Percentiles rank a stretch among this genome's conserved stretches.
These are phyloP conservation scores for Vaccinium darrowii DNA, from an alignment of 148 eudicot species.

Conservation along the genomic window DNA sequence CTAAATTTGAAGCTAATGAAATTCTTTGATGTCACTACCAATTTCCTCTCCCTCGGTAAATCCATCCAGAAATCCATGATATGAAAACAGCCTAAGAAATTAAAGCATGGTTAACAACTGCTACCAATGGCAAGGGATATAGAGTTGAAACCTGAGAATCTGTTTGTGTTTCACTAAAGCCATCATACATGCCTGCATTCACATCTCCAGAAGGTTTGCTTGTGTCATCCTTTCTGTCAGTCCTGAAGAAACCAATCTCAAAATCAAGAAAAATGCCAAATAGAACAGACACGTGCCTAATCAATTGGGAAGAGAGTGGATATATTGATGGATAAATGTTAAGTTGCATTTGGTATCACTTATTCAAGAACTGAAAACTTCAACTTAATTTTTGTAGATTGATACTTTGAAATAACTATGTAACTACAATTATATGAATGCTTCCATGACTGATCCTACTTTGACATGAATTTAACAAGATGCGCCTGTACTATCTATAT, in stretches of 20 bases:
- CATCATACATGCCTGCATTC: slow-evolving; percentile 49
- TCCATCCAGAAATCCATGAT: neutral
- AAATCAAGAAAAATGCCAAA: slow-evolving; percentile 16
- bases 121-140: neutral
- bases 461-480: neutral
- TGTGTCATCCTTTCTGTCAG: slow-evolving; percentile 48
- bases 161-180: slow-evolving; percentile 93
- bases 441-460: neutral
- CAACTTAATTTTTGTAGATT: neutral
- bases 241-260: slow-evolving; percentile 36
- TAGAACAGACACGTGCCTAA: neutral
- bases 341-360: neutral
- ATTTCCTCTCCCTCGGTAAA: neutral
- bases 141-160: slow-evolving; percentile 81
- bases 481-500: neutral
- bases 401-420: neutral
- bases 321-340: neutral
- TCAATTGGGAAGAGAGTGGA: neutral
- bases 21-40: neutral
- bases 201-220: slow-evolving; percentile 35
- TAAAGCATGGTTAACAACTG: neutral
- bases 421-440: neutral
- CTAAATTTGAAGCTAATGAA: neutral
- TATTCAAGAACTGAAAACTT: neutral
- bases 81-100: neutral